These are phyloP conservation scores for Rosa multiflora DNA, from an alignment of 306 rosid genomes.

Conservation along the genomic window DNA sequence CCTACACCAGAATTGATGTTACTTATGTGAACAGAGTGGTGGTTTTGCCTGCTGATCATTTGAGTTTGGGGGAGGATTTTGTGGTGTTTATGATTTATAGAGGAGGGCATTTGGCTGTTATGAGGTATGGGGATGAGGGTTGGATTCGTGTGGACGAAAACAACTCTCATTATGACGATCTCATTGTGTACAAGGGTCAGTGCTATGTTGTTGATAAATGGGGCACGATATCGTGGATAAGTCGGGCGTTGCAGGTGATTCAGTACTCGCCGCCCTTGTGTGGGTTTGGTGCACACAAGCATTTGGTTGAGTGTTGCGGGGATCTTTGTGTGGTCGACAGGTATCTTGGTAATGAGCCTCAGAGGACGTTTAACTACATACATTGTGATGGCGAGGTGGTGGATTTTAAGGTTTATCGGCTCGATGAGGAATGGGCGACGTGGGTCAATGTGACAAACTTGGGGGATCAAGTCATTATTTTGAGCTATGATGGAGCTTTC, in stretches of 20 bases:
- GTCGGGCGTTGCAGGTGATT: conserved; percentile 37
- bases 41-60: neutral
- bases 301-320: conserved; percentile 62
- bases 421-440: conserved; percentile 34
- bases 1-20: neutral
- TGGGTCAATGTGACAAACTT: conserved; percentile 29
- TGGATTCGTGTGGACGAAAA: conserved; percentile 42
- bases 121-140: conserved; percentile 40
- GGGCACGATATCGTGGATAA: conserved; percentile 74
- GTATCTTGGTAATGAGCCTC: conserved; percentile 16
- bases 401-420: conserved; percentile 38
- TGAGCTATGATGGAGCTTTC: conserved; percentile 29
- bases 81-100: neutral
- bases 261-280: conserved; percentile 61
- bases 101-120: conserved; percentile 50
- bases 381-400: conserved; percentile 10
- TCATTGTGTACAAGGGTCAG: conserved; percentile 53
- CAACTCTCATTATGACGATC: conserved; percentile 52
- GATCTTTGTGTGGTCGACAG: conserved; percentile 54
- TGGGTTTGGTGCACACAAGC: conserved; percentile 58
- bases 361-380: neutral
- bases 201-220: conserved; percentile 58
- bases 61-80: neutral
- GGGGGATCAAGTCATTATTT: conserved; percentile 27
- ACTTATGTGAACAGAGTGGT: conserved; percentile 23